Evolutionary conservation across 495 filamentous ascomycete genomes (phyloP).

Genomic region (Penicillium waksmanii): DNA sequence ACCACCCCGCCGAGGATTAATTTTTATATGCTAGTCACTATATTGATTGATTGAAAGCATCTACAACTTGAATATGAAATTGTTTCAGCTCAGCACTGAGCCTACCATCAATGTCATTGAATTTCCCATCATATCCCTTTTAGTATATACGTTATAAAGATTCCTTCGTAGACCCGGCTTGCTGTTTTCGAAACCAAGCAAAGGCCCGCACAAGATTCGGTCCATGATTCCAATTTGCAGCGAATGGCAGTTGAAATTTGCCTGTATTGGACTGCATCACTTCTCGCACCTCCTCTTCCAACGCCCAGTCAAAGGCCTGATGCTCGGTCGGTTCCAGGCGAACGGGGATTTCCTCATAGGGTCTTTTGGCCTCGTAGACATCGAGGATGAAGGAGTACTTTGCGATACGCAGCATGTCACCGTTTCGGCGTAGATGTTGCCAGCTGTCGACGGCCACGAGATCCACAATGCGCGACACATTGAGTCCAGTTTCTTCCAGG

Average conservation of each 20-base stretch:
- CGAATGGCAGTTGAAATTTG: conserved; percentile 17
- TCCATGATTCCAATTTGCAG: conserved; percentile 9
- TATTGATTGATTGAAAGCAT: too few species aligned
- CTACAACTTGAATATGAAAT: neutral
- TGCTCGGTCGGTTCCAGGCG: conserved; percentile 49
- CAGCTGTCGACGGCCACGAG: conserved; percentile 43
- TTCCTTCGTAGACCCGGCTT: neutral
- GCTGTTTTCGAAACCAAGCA: conserved; percentile 10
- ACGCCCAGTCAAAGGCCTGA: conserved; percentile 48
- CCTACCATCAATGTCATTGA: neutral
- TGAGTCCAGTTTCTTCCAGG: conserved; percentile 61
- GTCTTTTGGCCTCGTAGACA: conserved; percentile 30
- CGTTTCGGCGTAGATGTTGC: conserved; percentile 25
- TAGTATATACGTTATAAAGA: too few species aligned
- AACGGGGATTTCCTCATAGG: conserved; percentile 36
- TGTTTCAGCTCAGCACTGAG: neutral
- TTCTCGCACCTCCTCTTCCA: conserved; percentile 39
- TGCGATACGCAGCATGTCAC: conserved; percentile 20
- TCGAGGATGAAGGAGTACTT: conserved; percentile 47
- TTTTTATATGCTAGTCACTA: neutral
- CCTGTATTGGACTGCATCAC: conserved; percentile 12
- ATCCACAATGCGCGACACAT: conserved; percentile 47
- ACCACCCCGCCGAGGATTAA: conserved; percentile 64
- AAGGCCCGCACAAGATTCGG: conserved; percentile 26
- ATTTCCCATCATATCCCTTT: neutral